Evolutionary conservation across 176 grass and related monocot genomes (phyloP).

Genomic region (Aegilops tauschii): DNA sequence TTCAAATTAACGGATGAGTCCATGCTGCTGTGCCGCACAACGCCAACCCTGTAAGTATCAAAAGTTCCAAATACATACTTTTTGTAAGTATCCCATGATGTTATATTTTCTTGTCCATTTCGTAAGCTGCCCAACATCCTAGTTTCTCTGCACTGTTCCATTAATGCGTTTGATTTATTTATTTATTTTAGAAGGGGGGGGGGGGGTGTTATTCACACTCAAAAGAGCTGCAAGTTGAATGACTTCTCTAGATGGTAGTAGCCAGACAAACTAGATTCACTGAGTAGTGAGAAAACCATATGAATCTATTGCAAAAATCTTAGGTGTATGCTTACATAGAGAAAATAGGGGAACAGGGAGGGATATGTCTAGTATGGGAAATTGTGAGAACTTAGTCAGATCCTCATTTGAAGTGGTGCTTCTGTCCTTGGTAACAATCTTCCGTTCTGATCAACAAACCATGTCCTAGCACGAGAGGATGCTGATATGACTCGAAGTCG

Average conservation of each 20-base stretch:
- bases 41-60: background rate
- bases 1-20: conserved; percentile 13
- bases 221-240: background rate
- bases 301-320: background rate
- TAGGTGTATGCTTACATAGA: background rate
- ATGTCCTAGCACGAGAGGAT: conserved; percentile 36
- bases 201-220: background rate
- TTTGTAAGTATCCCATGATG: background rate
- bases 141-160: background rate
- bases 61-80: background rate
- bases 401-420: conserved; percentile 58
- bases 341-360: background rate
- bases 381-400: conserved; percentile 19
- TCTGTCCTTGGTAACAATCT: conserved; percentile 62
- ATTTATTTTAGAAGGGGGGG: too few relatives aligned
- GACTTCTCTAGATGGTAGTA: background rate
- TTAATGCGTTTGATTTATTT: background rate
- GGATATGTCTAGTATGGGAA: background rate
- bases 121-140: background rate
- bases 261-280: background rate
- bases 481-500: conserved; percentile 41
- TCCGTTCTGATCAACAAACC: conserved; percentile 42
- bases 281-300: background rate
- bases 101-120: background rate
- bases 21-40: background rate